These are phyloP conservation scores for Lipomyces chichibuensis DNA, from an alignment of 805 yeast species.

Conservation along the genomic window DNA sequence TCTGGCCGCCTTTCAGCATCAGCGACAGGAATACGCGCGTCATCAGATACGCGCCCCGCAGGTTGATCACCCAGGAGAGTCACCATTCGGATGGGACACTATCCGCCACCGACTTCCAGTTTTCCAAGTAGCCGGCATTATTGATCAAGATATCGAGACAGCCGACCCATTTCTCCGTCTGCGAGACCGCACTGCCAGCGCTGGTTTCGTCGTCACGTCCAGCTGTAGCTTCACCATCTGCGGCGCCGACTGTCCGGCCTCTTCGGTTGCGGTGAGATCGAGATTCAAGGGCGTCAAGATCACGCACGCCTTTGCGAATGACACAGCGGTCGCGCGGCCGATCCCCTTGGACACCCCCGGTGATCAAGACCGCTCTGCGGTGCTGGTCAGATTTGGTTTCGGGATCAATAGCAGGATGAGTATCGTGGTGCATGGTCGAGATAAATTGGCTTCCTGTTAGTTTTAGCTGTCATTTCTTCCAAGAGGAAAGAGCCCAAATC, in stretches of 20 bases:
- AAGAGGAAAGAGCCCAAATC: conserved; percentile 1
- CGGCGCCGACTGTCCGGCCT: background rate
- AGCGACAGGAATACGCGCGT: conserved; percentile 40
- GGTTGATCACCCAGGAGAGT: conserved; percentile 44
- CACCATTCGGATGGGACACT: conserved; percentile 45
- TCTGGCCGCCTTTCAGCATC: conserved; percentile 39
- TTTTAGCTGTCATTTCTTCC: conserved; percentile 2
- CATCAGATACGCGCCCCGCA: conserved; percentile 44
- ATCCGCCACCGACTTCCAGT: conserved; percentile 48
- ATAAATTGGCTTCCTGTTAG: conserved; percentile 4
- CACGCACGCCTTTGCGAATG: conserved; percentile 12
- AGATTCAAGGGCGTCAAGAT: background rate
- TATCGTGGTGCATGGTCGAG: conserved; percentile 5
- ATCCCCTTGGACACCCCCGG: conserved; percentile 18
- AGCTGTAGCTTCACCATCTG: conserved; percentile 1
- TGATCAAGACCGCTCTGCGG: conserved; percentile 13
- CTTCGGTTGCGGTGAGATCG: conserved; percentile 1
- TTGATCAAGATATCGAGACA: background rate
- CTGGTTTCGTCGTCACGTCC: conserved; percentile 4
- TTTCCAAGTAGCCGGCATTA: background rate
- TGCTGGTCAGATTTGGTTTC: conserved; percentile 2
- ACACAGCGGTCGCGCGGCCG: conserved; percentile 16
- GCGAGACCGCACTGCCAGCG: background rate
- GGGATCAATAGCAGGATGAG: conserved; percentile 6
- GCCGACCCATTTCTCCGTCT: conserved; percentile 4